These are phyloP conservation scores for Fraxinus anomala DNA, from an alignment of 257 asterid genomes.

Conservation along the genomic window DNA sequence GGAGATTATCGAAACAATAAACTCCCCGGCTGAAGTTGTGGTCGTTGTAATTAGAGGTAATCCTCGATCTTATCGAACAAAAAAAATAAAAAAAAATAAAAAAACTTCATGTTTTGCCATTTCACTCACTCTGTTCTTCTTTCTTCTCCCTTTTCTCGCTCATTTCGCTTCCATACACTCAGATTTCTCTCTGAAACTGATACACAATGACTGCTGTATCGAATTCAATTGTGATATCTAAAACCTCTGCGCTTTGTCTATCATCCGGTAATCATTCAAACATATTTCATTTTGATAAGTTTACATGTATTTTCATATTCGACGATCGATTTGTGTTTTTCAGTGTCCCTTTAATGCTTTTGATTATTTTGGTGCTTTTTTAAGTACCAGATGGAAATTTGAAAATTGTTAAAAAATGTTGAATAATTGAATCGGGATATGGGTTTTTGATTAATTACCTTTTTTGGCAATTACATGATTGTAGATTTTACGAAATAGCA, in stretches of 20 bases:
- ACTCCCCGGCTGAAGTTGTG: too few relatives aligned
- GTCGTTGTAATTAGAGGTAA: neutral
- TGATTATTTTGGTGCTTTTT: neutral
- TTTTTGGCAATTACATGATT: neutral
- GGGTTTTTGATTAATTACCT: neutral
- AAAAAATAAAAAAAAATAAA: neutral
- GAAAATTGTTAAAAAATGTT: neutral
- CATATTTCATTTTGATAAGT: neutral
- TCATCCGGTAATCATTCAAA: slow-evolving; percentile 42
- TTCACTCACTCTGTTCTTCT: neutral
- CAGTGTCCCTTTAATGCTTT: neutral
- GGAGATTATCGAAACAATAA: too few relatives aligned
- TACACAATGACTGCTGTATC: slow-evolving; percentile 43
- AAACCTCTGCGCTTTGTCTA: slow-evolving; percentile 27
- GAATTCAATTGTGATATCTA: slow-evolving; percentile 37
- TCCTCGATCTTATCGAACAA: slow-evolving; percentile 39
- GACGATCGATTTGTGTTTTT: neutral
- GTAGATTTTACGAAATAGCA: neutral
- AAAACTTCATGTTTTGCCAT: neutral
- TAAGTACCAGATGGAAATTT: too few relatives aligned
- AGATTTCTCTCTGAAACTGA: slow-evolving; percentile 8
- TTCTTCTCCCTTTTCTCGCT: slow-evolving; percentile 32
- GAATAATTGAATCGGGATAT: neutral
- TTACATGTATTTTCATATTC: neutral
- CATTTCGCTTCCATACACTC: slow-evolving; percentile 16